Percentiles rank a stretch among this genome's conserved stretches.
Evolutionary conservation across 139 green algal genomes (phyloP).

Genomic region (Chlamydomonas applanata): DNA sequence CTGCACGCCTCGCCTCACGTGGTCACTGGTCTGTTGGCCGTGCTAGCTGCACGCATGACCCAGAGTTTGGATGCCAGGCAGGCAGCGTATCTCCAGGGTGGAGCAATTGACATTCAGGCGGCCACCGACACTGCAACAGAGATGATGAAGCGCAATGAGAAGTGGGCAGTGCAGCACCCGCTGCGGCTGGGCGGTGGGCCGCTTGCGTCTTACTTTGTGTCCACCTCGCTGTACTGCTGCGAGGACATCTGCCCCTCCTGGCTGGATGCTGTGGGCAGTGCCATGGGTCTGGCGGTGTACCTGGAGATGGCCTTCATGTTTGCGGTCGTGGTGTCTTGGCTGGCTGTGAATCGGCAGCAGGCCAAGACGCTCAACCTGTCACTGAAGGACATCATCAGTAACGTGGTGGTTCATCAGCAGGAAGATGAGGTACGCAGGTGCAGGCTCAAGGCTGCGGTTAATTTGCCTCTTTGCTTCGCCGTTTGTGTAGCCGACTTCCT

Average conservation of each 20-base stretch:
- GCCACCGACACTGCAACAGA: not conserved
- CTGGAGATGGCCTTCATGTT: no score
- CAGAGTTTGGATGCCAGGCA: not conserved
- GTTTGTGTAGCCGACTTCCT: no score
- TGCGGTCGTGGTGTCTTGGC: no score
- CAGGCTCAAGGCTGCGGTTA: no score
- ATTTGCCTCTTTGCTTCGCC: no score
- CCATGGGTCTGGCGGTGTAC: no score
- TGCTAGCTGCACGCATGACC: not conserved
- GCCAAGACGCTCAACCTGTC: no score
- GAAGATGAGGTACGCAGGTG: no score
- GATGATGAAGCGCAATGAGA: not conserved
- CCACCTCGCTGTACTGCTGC: slow-evolving; percentile 7
- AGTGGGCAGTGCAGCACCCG: not conserved
- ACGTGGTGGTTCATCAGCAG: no score
- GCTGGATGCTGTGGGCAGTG: not conserved
- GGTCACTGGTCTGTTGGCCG: not conserved
- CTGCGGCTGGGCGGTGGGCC: not conserved
- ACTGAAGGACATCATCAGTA: no score
- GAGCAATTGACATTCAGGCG: not conserved
- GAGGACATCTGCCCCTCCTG: not conserved
- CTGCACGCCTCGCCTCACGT: not conserved
- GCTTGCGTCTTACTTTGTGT: not conserved
- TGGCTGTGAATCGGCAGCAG: no score
- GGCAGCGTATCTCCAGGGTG: not conserved